These are phyloP conservation scores for Geotrichum australiense DNA, from an alignment of 1,139 yeast genomes.

Conservation along the genomic window DNA sequence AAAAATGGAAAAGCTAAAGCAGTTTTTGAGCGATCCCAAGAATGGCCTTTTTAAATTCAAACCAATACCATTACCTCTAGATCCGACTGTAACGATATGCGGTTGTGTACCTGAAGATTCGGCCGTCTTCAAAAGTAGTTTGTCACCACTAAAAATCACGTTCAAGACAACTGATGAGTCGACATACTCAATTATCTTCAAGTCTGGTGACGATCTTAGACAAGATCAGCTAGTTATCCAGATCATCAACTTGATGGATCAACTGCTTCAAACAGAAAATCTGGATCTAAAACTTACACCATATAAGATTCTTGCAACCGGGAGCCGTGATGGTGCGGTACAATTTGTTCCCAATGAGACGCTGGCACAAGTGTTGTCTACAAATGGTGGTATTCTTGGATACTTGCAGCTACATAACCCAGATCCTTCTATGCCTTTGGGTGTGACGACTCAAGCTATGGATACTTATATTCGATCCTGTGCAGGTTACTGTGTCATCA, in stretches of 20 bases:
- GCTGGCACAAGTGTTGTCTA: slow-evolving; percentile 68
- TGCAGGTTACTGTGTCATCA: slow-evolving; percentile 97
- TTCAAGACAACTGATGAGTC: slow-evolving; percentile 42
- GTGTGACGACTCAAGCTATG: slow-evolving; percentile 72
- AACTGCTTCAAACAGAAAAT: slow-evolving; percentile 78
- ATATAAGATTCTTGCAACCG: slow-evolving; percentile 83
- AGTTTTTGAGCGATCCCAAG: slow-evolving; percentile 34
- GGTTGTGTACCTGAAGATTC: slow-evolving; percentile 79
- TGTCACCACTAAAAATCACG: slow-evolving; percentile 79
- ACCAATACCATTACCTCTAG: slow-evolving; percentile 63
- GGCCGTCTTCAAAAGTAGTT: slow-evolving; percentile 80
- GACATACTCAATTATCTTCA: slow-evolving; percentile 79
- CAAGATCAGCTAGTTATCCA: slow-evolving; percentile 96
- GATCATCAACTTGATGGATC: slow-evolving; percentile 87
- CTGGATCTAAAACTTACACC: slow-evolving; percentile 84
- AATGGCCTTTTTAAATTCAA: slow-evolving; percentile 40
- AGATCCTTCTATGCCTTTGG: slow-evolving; percentile 52
- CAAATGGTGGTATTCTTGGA: slow-evolving; percentile 61
- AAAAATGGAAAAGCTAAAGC: slow-evolving; percentile 43
- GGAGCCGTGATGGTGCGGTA: slow-evolving; percentile 83
- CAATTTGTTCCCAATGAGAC: slow-evolving; percentile 93
- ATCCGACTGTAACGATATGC: slow-evolving; percentile 57
- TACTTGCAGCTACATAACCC: slow-evolving; percentile 64
- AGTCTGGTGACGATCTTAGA: slow-evolving; percentile 90
- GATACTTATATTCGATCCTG: slow-evolving; percentile 92